Evolutionary conservation across 2,329 filamentous ascomycete genomes (phyloP).

Genomic region (Pseudogymnoascus sp.): DNA sequence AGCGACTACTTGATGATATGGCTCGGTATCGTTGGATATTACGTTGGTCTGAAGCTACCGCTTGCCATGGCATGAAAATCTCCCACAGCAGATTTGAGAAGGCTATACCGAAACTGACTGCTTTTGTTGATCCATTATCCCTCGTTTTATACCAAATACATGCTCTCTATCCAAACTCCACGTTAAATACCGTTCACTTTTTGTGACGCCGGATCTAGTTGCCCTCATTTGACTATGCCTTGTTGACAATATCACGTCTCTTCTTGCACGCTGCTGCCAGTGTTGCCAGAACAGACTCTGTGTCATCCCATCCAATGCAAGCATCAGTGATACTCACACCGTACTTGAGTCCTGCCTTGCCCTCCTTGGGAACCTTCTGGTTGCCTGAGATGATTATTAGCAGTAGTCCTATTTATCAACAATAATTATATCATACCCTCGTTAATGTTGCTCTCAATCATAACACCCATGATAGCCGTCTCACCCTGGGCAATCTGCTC

Average conservation of each 20-base stretch:
- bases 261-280: conserved; percentile 75
- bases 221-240: background rate
- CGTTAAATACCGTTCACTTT: conserved; percentile 1
- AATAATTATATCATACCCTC: conserved; percentile 53
- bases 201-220: background rate
- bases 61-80: conserved; percentile 50
- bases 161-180: conserved; percentile 3
- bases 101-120: conserved; percentile 2
- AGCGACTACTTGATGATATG: conserved; percentile 76
- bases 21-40: conserved; percentile 78
- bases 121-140: conserved; percentile 6
- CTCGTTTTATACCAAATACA: conserved; percentile 8
- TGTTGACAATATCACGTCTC: conserved; percentile 32
- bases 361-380: conserved; percentile 87
- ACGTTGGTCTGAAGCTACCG: conserved; percentile 71
- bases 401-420: background rate
- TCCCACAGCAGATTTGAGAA: background rate
- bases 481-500: conserved; percentile 82
- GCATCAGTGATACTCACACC: conserved; percentile 97
- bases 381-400: conserved; percentile 44
- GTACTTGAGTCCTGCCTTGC: conserved; percentile 77
- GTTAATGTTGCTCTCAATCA: conserved; percentile 97
- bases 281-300: conserved; percentile 65
- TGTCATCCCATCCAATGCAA: conserved; percentile 92
- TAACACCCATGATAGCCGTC: conserved; percentile 85